Conservation (phyloP, 2,329 filamentous ascomycete genomes). For the Leptographium wingfieldii region DNA sequence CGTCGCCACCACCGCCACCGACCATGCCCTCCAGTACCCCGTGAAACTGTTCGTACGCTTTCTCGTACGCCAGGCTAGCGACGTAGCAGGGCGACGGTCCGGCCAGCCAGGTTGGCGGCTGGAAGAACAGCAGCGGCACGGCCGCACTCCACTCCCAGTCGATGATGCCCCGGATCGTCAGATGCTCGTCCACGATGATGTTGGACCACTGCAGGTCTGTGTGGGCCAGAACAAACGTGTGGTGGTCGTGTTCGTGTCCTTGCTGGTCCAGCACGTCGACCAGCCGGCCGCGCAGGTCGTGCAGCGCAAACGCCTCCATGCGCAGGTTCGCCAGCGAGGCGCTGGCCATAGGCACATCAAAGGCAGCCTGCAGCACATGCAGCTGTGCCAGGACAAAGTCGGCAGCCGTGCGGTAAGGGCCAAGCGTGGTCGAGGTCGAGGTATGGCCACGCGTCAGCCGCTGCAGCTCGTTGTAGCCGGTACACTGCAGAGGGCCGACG, state of each 20-base stretch:
- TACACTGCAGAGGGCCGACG: slow-evolving; percentile 9
- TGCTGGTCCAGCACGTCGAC: slow-evolving; percentile 4
- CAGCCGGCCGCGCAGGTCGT: slow-evolving; percentile 9
- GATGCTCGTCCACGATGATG: slow-evolving; percentile 15
- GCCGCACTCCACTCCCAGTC: slow-evolving; percentile 17
- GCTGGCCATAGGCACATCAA: slow-evolving; percentile 1
- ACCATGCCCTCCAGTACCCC: background rate
- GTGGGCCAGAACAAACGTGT: slow-evolving; percentile 15
- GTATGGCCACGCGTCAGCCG: background rate
- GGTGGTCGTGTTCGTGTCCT: slow-evolving; percentile 1
- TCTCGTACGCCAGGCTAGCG: background rate
- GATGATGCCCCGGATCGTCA: slow-evolving; percentile 15
- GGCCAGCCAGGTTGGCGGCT: slow-evolving; percentile 12
- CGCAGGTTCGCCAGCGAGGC: slow-evolving; percentile 1
- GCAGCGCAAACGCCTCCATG: slow-evolving; percentile 7
- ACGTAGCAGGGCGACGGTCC: slow-evolving; percentile 4
- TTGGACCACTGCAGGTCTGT: slow-evolving; percentile 14
- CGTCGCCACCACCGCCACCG: no score
- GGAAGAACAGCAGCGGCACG: slow-evolving; percentile 7
- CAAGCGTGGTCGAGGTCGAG: background rate
- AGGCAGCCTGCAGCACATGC: background rate
- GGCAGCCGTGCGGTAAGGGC: slow-evolving; percentile 3
- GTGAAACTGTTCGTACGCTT: background rate
- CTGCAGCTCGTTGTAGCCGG: slow-evolving; percentile 1
- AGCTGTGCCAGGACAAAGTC: slow-evolving; percentile 3